Evolutionary conservation across 495 filamentous ascomycete species (phyloP).

Genomic region (Terfezia claveryi): DNA sequence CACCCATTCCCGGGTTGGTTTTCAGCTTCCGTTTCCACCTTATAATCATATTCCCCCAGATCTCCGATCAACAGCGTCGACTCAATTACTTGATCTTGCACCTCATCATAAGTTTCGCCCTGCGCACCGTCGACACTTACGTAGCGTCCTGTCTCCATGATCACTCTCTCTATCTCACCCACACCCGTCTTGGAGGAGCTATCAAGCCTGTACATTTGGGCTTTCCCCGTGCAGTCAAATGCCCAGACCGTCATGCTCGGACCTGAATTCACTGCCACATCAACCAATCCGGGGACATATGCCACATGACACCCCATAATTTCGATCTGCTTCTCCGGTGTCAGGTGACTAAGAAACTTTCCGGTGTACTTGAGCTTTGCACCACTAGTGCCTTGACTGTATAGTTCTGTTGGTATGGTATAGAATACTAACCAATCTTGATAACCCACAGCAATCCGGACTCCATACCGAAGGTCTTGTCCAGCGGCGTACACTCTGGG

Average conservation of each 20-base stretch:
- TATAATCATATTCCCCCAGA: too few species aligned
- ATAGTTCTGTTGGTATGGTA: conserved; percentile 39
- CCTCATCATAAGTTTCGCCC: too few species aligned
- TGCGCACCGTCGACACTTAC: too few species aligned
- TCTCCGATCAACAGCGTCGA: too few species aligned
- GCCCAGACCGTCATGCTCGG: conserved; percentile 24
- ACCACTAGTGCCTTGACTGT: conserved; percentile 15
- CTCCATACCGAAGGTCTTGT: conserved; percentile 37
- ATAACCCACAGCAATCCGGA: conserved; percentile 36
- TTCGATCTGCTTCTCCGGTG: conserved; percentile 15
- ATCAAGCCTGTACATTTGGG: conserved; percentile 20
- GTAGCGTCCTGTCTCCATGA: too few species aligned
- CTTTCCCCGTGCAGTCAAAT: conserved; percentile 21
- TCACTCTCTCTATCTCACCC: too few species aligned
- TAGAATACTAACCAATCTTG: conserved; percentile 31
- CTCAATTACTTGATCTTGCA: too few species aligned
- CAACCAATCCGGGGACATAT: conserved; percentile 17
- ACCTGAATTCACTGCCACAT: conserved; percentile 23
- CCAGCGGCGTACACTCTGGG: conserved; percentile 35
- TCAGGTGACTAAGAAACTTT: background rate
- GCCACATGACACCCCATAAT: conserved; percentile 23
- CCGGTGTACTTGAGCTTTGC: background rate
- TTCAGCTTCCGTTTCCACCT: too few species aligned
- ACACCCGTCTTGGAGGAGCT: background rate
- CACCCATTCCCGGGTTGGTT: too few species aligned